Percentiles rank a stretch among this genome's conserved stretches.
phyloP scores from a whole-genome alignment of 2,329 filamentous ascomycete species.

The Podosphaera aphanis region DNA sequence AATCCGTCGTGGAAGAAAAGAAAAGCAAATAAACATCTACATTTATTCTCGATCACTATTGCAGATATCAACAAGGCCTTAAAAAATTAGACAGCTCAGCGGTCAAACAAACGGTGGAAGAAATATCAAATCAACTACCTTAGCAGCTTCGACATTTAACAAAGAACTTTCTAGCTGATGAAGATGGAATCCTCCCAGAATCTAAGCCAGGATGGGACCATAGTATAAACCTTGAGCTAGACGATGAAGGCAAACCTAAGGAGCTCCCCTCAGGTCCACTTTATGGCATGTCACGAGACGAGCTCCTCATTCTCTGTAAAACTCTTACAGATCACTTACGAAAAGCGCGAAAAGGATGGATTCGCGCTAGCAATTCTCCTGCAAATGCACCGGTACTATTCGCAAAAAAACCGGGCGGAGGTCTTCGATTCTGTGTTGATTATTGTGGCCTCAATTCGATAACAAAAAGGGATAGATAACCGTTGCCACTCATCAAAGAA shows the following conservation, averaged over 20 bases:
- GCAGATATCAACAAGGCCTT: no score
- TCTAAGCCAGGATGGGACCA: no score
- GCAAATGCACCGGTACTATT: neutral
- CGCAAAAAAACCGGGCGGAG: neutral
- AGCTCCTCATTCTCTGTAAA: neutral
- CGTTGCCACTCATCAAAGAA: neutral
- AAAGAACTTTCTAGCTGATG: no score
- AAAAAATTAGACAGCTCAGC: no score
- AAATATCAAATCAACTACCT: no score
- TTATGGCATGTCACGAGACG: constrained; percentile 1
- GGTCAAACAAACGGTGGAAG: no score
- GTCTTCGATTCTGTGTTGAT: neutral
- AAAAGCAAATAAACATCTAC: no score
- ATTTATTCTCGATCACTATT: no score
- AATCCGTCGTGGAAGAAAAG: no score
- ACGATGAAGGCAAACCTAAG: neutral
- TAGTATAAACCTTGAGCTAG: neutral
- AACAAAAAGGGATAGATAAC: neutral
- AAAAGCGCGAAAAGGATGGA: neutral
- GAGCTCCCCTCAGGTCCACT: neutral
- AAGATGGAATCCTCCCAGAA: no score
- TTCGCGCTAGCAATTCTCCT: neutral
- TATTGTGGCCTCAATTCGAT: neutral
- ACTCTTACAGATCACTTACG: neutral
- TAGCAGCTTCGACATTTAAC: no score